Evolutionary conservation across 352 stramenopile species (phyloP).

Genomic region (Aphanomyces astaci): DNA sequence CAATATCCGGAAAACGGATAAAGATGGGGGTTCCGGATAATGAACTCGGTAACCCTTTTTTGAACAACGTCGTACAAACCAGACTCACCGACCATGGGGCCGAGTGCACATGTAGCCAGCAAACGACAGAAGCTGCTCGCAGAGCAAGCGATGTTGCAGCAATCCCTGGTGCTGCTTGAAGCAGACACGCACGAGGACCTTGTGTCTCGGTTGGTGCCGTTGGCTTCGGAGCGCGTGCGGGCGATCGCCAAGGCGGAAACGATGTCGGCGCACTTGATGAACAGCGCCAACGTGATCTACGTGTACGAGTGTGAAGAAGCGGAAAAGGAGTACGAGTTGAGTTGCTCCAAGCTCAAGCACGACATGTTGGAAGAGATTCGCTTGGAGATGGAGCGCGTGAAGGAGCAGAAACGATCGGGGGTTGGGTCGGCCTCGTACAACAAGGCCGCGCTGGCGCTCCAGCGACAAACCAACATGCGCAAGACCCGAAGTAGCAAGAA

Average conservation of each 20-base stretch:
- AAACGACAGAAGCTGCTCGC: slow-evolving; percentile 54
- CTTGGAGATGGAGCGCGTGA: slow-evolving; percentile 74
- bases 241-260: slow-evolving; percentile 38
- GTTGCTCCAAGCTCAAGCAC: slow-evolving; percentile 69
- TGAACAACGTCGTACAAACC: slow-evolving; percentile 3
- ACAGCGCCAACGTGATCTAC: slow-evolving; percentile 60
- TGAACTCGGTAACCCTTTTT: not conserved
- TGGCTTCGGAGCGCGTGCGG: slow-evolving; percentile 42
- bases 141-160: slow-evolving; percentile 47
- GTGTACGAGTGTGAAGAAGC: slow-evolving; percentile 75
- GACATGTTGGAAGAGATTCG: slow-evolving; percentile 84
- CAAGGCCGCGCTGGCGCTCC: slow-evolving; percentile 1
- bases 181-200: slow-evolving; percentile 68
- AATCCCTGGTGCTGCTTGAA: slow-evolving; percentile 28
- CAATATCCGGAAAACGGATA: too few species aligned
- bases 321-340: slow-evolving; percentile 61
- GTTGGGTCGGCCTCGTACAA: slow-evolving; percentile 23
- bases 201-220: slow-evolving; percentile 32
- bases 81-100: not conserved
- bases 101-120: not conserved
- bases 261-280: slow-evolving; percentile 46
- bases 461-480: slow-evolving; percentile 13
- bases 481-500: slow-evolving; percentile 20
- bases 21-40: not conserved
- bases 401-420: slow-evolving; percentile 60